Conservation (phyloP, 345 rosid genomes). For the Ailanthus altissimus region DNA sequence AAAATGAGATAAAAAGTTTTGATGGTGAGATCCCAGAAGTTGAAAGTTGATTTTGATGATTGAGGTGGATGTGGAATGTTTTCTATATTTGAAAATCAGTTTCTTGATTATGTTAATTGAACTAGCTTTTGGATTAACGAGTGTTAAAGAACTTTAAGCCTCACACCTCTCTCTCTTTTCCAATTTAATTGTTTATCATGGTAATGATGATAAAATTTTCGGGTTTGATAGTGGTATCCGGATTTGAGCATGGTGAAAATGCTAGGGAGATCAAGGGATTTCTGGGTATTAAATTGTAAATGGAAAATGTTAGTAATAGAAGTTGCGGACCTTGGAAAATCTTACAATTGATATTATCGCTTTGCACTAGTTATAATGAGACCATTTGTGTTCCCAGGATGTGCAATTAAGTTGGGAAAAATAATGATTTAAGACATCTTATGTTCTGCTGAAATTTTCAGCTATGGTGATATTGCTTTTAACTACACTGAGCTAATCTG, state of each 20-base stretch:
- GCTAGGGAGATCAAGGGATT: background rate
- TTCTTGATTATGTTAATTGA: background rate
- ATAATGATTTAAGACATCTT: background rate
- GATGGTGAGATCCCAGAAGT: background rate
- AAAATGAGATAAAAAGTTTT: background rate
- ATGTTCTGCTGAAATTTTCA: background rate
- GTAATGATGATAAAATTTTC: background rate
- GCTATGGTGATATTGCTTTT: background rate
- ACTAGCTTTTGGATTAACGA: no score
- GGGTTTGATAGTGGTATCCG: background rate
- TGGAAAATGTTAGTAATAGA: conserved; percentile 4
- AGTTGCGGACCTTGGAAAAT: background rate
- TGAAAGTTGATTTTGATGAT: no score
- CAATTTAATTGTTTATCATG: background rate
- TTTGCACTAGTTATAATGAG: background rate
- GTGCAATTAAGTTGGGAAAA: background rate
- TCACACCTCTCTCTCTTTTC: background rate
- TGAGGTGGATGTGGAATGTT: background rate
- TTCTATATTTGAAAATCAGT: background rate
- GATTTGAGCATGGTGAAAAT: background rate
- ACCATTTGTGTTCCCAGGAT: background rate
- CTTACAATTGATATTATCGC: background rate
- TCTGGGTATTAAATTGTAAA: background rate
- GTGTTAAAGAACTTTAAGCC: background rate
- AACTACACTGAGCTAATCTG: background rate